phyloP scores from a whole-genome alignment of 805 yeast species.

The Clavispora asparagi region DNA sequence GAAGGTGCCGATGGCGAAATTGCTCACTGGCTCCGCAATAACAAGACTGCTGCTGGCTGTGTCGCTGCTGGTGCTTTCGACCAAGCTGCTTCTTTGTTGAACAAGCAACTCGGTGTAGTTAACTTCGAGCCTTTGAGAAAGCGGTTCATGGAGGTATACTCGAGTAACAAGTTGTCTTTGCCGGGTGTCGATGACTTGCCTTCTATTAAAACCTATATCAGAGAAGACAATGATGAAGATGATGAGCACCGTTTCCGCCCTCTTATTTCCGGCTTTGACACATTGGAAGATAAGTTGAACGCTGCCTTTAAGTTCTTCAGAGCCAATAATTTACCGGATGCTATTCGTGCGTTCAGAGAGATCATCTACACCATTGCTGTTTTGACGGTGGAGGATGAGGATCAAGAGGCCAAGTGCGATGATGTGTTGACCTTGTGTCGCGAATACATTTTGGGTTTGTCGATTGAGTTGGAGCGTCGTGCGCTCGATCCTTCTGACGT shows the following conservation, averaged over 20 bases:
- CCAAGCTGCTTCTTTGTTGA: conserved; percentile 87
- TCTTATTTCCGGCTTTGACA: conserved; percentile 66
- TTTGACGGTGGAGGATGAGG: conserved; percentile 63
- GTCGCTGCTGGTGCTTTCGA: conserved; percentile 97
- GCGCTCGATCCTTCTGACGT: conserved; percentile 62
- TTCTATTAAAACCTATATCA: conserved; percentile 61
- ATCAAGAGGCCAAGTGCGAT: conserved; percentile 70
- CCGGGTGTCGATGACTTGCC: conserved; percentile 73
- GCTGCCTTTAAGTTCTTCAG: conserved; percentile 81
- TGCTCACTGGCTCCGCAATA: conserved; percentile 80
- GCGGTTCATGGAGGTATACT: conserved; percentile 80
- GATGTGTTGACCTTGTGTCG: conserved; percentile 71
- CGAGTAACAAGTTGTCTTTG: conserved; percentile 69
- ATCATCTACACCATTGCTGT: conserved; percentile 73
- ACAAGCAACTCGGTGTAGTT: conserved; percentile 82
- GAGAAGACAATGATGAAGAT: conserved; percentile 59
- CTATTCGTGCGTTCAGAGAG: conserved; percentile 73
- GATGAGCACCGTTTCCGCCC: conserved; percentile 50
- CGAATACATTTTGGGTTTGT: conserved; percentile 87
- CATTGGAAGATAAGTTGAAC: conserved; percentile 54
- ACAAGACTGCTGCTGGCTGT: conserved; percentile 85
- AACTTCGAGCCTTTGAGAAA: conserved; percentile 83
- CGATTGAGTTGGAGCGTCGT: conserved; percentile 88
- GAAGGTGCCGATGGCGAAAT: conserved; percentile 51
- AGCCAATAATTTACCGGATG: conserved; percentile 75